Evolutionary conservation across 2,329 filamentous ascomycete genomes (phyloP).

Genomic region (Colletotrichum plurivorum): DNA sequence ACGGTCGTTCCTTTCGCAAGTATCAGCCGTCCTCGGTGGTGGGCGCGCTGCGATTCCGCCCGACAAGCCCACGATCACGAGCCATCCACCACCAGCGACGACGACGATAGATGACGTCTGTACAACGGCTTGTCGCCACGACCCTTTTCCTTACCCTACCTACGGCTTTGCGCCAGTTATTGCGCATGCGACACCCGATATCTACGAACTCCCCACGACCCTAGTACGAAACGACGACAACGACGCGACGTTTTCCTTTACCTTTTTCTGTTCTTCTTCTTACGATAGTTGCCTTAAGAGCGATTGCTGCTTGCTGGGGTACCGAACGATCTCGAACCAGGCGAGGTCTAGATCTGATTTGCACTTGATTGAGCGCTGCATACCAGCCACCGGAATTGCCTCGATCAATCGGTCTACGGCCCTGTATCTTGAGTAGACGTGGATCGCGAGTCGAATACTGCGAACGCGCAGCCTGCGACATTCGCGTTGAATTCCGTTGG

Average conservation of each 20-base stretch:
- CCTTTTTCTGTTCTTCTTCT: slow-evolving; percentile 14
- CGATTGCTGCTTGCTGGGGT: neutral
- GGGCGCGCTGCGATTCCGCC: slow-evolving; percentile 37
- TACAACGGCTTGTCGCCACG: slow-evolving; percentile 16
- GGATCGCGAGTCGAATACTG: neutral
- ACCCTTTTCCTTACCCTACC: slow-evolving; percentile 30
- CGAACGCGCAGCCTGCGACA: slow-evolving; percentile 3
- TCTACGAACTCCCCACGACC: slow-evolving; percentile 27
- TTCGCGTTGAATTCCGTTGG: slow-evolving; percentile 4
- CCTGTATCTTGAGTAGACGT: neutral
- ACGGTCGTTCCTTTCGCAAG: slow-evolving; percentile 41
- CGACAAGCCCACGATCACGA: slow-evolving; percentile 30
- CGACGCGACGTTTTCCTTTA: slow-evolving; percentile 21
- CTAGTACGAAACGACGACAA: slow-evolving; percentile 32
- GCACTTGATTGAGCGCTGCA: slow-evolving; percentile 7
- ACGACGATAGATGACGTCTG: slow-evolving; percentile 23
- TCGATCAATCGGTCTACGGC: neutral
- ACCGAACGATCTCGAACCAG: slow-evolving; percentile 23
- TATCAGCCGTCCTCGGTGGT: slow-evolving; percentile 40
- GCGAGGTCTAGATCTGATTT: slow-evolving; percentile 20
- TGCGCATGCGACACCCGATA: slow-evolving; percentile 26
- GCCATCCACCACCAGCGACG: slow-evolving; percentile 28
- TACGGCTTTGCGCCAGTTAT: slow-evolving; percentile 13
- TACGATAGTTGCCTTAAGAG: slow-evolving; percentile 12
- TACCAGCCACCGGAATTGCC: slow-evolving; percentile 8